Evolutionary conservation across 2,329 filamentous ascomycete genomes (phyloP).

Genomic region (Trichoderma afroharzianum): DNA sequence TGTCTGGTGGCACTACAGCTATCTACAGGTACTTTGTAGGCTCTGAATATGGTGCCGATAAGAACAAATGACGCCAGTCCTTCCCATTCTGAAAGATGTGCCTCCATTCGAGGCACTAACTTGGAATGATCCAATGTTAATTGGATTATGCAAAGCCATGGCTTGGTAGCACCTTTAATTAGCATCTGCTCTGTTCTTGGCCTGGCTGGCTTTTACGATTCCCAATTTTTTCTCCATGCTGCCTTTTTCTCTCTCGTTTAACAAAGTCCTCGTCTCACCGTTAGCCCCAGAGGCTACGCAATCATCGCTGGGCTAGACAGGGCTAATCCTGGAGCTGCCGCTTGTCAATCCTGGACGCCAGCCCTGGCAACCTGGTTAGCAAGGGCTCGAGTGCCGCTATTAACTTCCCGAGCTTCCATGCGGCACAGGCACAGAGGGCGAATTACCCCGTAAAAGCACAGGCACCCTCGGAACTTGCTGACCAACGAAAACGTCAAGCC

Average conservation of each 20-base stretch:
- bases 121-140: not conserved
- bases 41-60: not conserved
- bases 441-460: not conserved
- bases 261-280: not conserved
- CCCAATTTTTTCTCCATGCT: not conserved
- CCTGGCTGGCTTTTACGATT: not conserved
- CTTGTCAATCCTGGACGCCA: slow-evolving; percentile 14
- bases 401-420: slow-evolving; percentile 16
- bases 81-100: not conserved
- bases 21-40: not conserved
- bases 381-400: slow-evolving; percentile 11
- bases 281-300: slow-evolving; percentile 10
- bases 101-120: not conserved
- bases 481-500: not conserved
- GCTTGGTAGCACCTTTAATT: not conserved
- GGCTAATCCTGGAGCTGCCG: slow-evolving; percentile 13
- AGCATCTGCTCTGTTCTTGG: not conserved
- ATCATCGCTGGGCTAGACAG: not conserved
- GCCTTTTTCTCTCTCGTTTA: not conserved
- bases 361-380: not conserved
- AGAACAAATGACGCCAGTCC: not conserved
- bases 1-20: not conserved
- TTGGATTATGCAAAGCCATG: slow-evolving; percentile 1
- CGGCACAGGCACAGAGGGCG: slow-evolving; percentile 5
- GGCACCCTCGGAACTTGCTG: slow-evolving; percentile 1